Conservation (phyloP, 2,329 filamentous ascomycete species). For the Aspergillus sclerotialis region DNA sequence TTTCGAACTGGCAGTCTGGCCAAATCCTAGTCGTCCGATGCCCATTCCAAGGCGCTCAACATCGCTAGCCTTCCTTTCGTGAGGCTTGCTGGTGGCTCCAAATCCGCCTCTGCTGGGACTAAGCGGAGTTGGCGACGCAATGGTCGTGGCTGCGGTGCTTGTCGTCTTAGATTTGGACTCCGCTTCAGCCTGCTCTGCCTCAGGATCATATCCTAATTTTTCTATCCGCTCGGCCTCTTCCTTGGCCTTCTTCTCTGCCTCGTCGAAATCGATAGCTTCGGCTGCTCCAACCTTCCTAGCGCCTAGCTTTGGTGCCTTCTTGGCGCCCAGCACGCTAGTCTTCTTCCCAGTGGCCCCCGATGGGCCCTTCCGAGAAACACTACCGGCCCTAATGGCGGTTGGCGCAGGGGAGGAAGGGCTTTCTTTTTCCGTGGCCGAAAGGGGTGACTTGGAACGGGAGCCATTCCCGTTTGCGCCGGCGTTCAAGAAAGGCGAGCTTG, state of each 20-base stretch:
- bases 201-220: slow-evolving; percentile 90
- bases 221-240: slow-evolving; percentile 95
- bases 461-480: slow-evolving; percentile 60
- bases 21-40: slow-evolving; percentile 76
- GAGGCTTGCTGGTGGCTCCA: slow-evolving; percentile 47
- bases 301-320: slow-evolving; percentile 76
- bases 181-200: slow-evolving; percentile 61
- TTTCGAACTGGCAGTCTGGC: slow-evolving; percentile 64
- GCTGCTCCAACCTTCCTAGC: slow-evolving; percentile 77
- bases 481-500: slow-evolving; percentile 83
- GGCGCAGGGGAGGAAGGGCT: slow-evolving; percentile 49
- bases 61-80: slow-evolving; percentile 60
- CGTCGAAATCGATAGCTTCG: slow-evolving; percentile 88
- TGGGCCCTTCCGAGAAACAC: slow-evolving; percentile 72
- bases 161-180: slow-evolving; percentile 25
- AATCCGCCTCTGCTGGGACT: slow-evolving; percentile 59
- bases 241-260: slow-evolving; percentile 92
- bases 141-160: slow-evolving; percentile 49
- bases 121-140: slow-evolving; percentile 69
- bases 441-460: slow-evolving; percentile 75
- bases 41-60: slow-evolving; percentile 88
- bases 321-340: slow-evolving; percentile 75
- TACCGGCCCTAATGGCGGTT: slow-evolving; percentile 63
- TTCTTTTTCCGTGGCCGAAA: slow-evolving; percentile 51
- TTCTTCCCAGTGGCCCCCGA: slow-evolving; percentile 64